Base-by-base conservation (phyloP, 1,139 yeast genomes). In the Protomyces lactucae-debilis region DNA sequence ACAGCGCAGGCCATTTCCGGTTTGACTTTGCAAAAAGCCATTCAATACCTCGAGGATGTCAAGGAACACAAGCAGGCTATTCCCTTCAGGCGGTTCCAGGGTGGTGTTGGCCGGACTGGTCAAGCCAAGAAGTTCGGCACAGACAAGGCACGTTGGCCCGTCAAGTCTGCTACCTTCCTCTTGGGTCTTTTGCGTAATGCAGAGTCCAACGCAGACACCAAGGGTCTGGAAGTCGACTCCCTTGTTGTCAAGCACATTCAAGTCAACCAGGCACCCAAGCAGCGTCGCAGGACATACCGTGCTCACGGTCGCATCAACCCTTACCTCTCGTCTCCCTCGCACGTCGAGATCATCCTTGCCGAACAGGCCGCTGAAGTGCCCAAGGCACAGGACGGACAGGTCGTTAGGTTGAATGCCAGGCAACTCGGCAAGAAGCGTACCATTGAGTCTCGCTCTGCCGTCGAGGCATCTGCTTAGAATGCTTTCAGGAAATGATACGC, bases 291-390 rank as follows among this genome's bases (percentile, higher is more conserved):
- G 85, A 93, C 99, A 79, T 95, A 85, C 97, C 93, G 99, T 87
- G 99, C 99, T 77, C 99, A 93, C 87, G 99, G 99, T 88, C 92
- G 98, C 87, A 89, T 91, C 80, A 93, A 92, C 83, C 96, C 97
- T 76, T 93, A 90, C 92, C 95, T 90, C 84, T 89, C 97, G 71
- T 85, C 92, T 76, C 99, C 99, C 79, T 91, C 95, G 77, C 99
- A 95, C 88, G 92, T 95, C 79, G 99, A 95, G 86, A 83, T 95
- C 79, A 87, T 90, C 78, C 84, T 95, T 77, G 87, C 97, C 77
- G 99, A 95, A 86, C 90, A 87, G 81, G 93, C 83, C 75, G 98
- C 91, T 82, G 85, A 83, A 77, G 92, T 93, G 79, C 92, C 87
- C 78, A 93, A 93, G 87, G 92, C 98, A 76, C 81, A 83, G 76